Base-by-base conservation (phyloP, 805 yeast species). In the Yamadazyma paraphyllophila region DNA sequence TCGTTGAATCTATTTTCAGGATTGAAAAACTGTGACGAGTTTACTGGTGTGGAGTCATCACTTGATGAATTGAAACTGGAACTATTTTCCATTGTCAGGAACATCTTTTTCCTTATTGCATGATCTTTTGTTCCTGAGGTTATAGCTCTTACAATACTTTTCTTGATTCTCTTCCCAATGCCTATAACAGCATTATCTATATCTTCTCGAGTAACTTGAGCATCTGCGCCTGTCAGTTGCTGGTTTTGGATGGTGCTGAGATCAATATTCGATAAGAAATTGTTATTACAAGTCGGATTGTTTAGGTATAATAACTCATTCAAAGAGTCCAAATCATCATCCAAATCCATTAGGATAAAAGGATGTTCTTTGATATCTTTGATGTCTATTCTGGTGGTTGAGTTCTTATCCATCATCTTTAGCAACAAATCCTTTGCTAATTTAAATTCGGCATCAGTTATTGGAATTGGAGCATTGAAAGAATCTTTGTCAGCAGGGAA, bases 181-280 rank as follows among this genome's bases (percentile, higher is more conserved):
- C 96, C 96, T 30, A 83, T 76, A 2, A 89, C 89, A 1, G 96
- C 96, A 49, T 81, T 78, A 50, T 82, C 78, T 7, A 87, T 76
- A 48, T 89, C 96, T 46, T 82, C 83, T 39, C 73, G 76, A 2
- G 84, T 73, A 7, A 85, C 83, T 12, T 24, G 13, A 31, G 77
- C 76, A 41, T 81, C 55, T 72, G 78, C 25, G 17, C 24, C 24
- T 20, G 24, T 20, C 24, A 20, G 24, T 20, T 20, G 24, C 24
- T 36, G 25, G 14, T 36, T 11, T 20, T 16, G n/a, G 25, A 36
- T 12, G 13, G 8, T 30, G n/a, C 16, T 35, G 16, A 36, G 45
- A 15, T 44, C 47, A 8, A 44, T 14, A 11, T 27, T 30, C 4
- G 44, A 36, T 6, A 45, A 26, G 31, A 45, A 45, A n/a, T 40